phyloP scores from a whole-genome alignment of 163 green algal genomes.

The Prototheca wickerhamii region DNA sequence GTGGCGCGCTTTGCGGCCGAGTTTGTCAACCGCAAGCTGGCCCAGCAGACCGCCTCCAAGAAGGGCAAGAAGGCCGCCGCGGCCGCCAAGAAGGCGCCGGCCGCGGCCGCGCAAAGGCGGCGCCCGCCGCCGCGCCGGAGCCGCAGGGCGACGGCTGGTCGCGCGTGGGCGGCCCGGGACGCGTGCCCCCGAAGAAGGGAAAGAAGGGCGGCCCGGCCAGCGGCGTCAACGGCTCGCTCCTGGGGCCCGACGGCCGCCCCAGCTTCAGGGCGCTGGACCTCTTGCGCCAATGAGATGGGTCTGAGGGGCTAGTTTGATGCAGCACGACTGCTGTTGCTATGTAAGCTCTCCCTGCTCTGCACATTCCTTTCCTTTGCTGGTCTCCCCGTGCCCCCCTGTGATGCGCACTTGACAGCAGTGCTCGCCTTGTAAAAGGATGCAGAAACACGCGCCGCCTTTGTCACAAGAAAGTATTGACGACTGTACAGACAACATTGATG shows the following conservation, averaged over 20 bases:
- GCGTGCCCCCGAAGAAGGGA: conserved; percentile 33
- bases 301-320: no score
- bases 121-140: background rate
- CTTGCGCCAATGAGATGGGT: background rate
- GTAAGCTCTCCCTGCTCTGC: no score
- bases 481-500: no score
- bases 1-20: conserved; percentile 58
- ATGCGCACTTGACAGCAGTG: no score
- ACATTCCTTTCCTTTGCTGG: no score
- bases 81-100: conserved; percentile 5
- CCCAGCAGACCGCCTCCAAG: conserved; percentile 33
- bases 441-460: no score
- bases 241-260: conserved; percentile 28
- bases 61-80: conserved; percentile 27
- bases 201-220: conserved; percentile 25
- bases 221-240: conserved; percentile 16
- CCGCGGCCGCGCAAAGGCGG: background rate
- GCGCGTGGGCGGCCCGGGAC: no score
- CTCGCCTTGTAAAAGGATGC: no score
- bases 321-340: no score
- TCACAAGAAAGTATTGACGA: no score
- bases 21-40: conserved; percentile 71
- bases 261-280: conserved; percentile 26
- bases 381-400: no score
- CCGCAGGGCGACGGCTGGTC: background rate